Percentiles rank a stretch among this genome's conserved stretches.
Evolutionary conservation across 192 early-diverging fungal species (phyloP).

Genomic region (Coemansia sp.): DNA sequence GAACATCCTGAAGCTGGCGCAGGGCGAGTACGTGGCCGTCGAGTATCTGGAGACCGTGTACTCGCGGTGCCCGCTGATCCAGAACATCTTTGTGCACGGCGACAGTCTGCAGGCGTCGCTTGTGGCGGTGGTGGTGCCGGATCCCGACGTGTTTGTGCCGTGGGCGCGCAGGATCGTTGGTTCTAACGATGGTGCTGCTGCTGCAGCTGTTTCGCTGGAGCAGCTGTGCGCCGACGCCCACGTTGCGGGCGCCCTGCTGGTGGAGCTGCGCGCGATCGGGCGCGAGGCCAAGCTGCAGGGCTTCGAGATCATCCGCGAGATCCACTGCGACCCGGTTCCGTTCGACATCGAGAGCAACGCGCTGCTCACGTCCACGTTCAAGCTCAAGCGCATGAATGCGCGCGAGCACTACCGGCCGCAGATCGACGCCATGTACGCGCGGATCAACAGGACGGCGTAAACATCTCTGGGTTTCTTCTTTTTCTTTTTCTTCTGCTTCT

Average conservation of each 20-base stretch:
- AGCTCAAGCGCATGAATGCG: constrained; percentile 64
- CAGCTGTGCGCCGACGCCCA: constrained; percentile 54
- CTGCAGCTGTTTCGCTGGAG: constrained; percentile 34
- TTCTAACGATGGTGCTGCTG: background rate
- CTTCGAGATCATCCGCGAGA: constrained; percentile 60
- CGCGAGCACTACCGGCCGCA: constrained; percentile 43
- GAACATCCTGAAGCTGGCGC: constrained; percentile 80
- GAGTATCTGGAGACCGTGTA: constrained; percentile 86
- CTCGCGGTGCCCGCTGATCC: constrained; percentile 69
- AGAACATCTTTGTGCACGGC: constrained; percentile 92
- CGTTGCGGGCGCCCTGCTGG: constrained; percentile 60
- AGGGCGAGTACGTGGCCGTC: constrained; percentile 92
- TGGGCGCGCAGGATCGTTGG: constrained; percentile 61
- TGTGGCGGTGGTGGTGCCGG: constrained; percentile 85
- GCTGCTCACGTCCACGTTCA: constrained; percentile 83
- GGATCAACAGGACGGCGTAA: constrained; percentile 14
- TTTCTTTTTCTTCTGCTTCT: too few relatives aligned
- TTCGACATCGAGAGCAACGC: constrained; percentile 68
- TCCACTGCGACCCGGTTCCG: constrained; percentile 65
- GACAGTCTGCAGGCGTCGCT: constrained; percentile 81
- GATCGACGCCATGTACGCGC: constrained; percentile 62
- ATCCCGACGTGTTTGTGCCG: constrained; percentile 61
- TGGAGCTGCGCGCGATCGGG: constrained; percentile 61
- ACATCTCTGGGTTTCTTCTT: background rate
- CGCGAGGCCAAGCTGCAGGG: constrained; percentile 56